Conservation (phyloP, 2,329 filamentous ascomycete genomes). For the Epichloe baconii region DNA sequence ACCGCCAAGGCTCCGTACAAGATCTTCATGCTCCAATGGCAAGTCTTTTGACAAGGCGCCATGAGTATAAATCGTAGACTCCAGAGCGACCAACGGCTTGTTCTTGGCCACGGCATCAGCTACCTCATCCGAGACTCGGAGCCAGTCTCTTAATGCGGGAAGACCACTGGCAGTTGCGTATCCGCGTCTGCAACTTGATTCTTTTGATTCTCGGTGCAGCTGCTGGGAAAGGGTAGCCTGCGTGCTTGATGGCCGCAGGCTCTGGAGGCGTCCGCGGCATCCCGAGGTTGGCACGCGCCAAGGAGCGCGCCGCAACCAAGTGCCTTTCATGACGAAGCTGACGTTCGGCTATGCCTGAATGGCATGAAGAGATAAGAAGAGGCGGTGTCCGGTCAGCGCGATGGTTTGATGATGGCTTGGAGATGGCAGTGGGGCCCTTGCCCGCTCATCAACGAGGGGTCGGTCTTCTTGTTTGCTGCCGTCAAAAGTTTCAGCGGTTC, state of each 20-base stretch:
- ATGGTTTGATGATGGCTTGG: too few species aligned
- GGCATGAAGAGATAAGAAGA: too few species aligned
- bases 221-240: not conserved
- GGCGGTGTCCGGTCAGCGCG: too few species aligned
- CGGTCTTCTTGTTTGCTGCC: too few species aligned
- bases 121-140: constrained; percentile 73
- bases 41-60: constrained; percentile 63
- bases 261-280: not conserved
- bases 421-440: too few species aligned
- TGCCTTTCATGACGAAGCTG: not conserved
- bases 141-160: constrained; percentile 23
- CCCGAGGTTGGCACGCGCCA: not conserved
- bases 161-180: constrained; percentile 15
- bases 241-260: not conserved
- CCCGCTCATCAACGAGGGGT: too few species aligned
- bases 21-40: constrained; percentile 68
- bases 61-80: constrained; percentile 96
- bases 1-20: constrained; percentile 68
- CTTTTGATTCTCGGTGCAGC: not conserved
- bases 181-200: not conserved
- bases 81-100: constrained; percentile 79
- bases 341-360: not conserved
- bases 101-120: constrained; percentile 58
- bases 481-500: too few species aligned
- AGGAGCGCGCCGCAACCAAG: not conserved